phyloP scores from a whole-genome alignment of 2,329 filamentous ascomycete genomes.

The Tricladium varicosporioides region DNA sequence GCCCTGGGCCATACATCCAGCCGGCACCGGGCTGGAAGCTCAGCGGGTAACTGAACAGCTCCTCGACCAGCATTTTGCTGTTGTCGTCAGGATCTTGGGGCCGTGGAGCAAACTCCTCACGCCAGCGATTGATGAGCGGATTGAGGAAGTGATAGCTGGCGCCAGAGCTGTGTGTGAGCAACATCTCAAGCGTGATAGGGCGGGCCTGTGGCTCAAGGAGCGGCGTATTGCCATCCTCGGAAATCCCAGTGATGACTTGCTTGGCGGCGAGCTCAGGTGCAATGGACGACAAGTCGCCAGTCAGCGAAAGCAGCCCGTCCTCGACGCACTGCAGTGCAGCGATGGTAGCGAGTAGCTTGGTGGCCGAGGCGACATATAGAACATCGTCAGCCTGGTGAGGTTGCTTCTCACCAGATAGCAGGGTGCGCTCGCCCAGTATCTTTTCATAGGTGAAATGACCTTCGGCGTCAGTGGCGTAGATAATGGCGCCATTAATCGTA shows the following conservation, averaged over 20 bases:
- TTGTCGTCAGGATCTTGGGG: too few species aligned
- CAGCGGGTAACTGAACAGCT: not conserved
- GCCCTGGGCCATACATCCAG: conserved; percentile 55
- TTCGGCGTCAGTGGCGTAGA: conserved; percentile 40
- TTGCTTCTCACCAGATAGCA: conserved; percentile 45
- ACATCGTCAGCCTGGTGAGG: too few species aligned
- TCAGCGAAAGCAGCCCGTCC: conserved; percentile 44
- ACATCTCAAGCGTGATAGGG: conserved; percentile 18
- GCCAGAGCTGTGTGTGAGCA: conserved; percentile 20
- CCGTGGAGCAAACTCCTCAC: conserved; percentile 30
- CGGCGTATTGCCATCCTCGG: conserved; percentile 11
- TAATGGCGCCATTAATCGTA: conserved; percentile 43
- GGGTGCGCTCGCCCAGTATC: conserved; percentile 32
- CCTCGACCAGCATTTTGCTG: conserved; percentile 45
- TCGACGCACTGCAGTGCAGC: conserved; percentile 57
- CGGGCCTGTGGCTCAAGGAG: conserved; percentile 2
- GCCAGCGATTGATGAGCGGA: conserved; percentile 6
- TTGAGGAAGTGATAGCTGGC: conserved; percentile 8
- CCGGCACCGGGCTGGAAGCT: conserved; percentile 55
- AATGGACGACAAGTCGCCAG: conserved; percentile 36
- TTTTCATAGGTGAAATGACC: conserved; percentile 36
- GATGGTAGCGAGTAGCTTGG: conserved; percentile 51
- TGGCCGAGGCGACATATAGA: conserved; percentile 47
- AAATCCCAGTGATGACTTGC: conserved; percentile 18
- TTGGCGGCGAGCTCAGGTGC: conserved; percentile 18